Evolutionary conservation across 2,329 filamentous ascomycete species (phyloP).

Genomic region (Penicillium sp.): DNA sequence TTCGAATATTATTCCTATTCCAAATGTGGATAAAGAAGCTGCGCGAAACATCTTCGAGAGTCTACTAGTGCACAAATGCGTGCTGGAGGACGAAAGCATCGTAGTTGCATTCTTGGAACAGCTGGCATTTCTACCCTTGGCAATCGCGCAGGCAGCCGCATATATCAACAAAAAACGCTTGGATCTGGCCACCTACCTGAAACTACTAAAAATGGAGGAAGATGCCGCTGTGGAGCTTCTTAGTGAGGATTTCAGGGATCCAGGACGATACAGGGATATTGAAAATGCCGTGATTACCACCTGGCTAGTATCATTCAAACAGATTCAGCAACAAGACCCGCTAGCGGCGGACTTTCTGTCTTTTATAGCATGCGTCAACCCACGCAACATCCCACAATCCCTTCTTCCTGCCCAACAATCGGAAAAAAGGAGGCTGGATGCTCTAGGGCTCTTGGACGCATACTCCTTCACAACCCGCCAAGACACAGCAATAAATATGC

Average conservation of each 20-base stretch:
- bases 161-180: slow-evolving; percentile 25
- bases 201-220: slow-evolving; percentile 16
- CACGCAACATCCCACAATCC: slow-evolving; percentile 30
- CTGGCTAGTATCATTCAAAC: slow-evolving; percentile 19
- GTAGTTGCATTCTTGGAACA: slow-evolving; percentile 20
- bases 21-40: neutral
- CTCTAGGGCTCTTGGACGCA: slow-evolving; percentile 11
- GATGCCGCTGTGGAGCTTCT: neutral
- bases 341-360: slow-evolving; percentile 24
- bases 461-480: slow-evolving; percentile 1
- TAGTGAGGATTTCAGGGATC: slow-evolving; percentile 15
- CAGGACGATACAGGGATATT: slow-evolving; percentile 5
- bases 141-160: slow-evolving; percentile 31
- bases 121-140: slow-evolving; percentile 33
- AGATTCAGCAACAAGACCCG: slow-evolving; percentile 19
- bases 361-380: slow-evolving; percentile 37
- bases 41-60: neutral
- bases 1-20: too few relatives aligned
- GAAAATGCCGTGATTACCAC: slow-evolving; percentile 17
- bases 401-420: slow-evolving; percentile 26
- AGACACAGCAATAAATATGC: too few relatives aligned
- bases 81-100: slow-evolving; percentile 16
- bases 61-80: neutral
- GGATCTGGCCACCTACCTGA: neutral
- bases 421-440: slow-evolving; percentile 30